Base-by-base conservation (phyloP, 768 basidiomycete genomes). In the Rhizopogon vesiculosus region DNA sequence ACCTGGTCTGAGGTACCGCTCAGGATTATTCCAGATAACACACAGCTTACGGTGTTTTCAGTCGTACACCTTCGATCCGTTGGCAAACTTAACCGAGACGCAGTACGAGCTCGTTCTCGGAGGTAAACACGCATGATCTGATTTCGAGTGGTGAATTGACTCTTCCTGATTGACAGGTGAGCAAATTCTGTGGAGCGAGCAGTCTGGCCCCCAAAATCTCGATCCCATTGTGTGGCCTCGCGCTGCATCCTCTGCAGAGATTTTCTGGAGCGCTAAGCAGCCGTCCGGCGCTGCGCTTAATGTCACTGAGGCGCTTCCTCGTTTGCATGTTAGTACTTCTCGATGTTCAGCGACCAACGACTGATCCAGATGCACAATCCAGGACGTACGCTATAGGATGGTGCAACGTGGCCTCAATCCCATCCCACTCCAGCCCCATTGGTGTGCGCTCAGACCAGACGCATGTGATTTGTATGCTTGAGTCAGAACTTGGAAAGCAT, bases 161-260 rank as follows among this genome's bases (percentile, higher is more conserved):
- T 31, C 40, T n/a, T 44, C 49, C 29, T 31, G 7, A 25, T 35
- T 31, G 33, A 5, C 49, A 83, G 82, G 83, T 13, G 78, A 90
- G 63, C 82, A 86, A 33, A 77, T 84, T 1, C 73, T 91, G 3
- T 91, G 87, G 88, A 78, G 84, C 0, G 89, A 91, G 64, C 88
- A 90, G 65, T 80, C 86, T 0, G 78, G 79, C 7, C 78, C 86
- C n/a, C 72, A 77, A 54, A 91, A 86, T 62, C 67, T 91, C 28
- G 89, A 91, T 61, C 62, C 80, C 2, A 83, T 83, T 46, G 75
- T 79, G 1, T 91, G 89, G 89, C 89, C 87, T 12, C 78, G 87
- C 49, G 84, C 85, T 13, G 85, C 84, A 0, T 79, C 82, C 0
- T 81, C 83, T 12, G 88, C 88, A 0, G 90, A 91, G 74, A 64